Evolutionary conservation across 352 stramenopile genomes (phyloP).

Genomic region (Halophytophthora polymorphica): DNA sequence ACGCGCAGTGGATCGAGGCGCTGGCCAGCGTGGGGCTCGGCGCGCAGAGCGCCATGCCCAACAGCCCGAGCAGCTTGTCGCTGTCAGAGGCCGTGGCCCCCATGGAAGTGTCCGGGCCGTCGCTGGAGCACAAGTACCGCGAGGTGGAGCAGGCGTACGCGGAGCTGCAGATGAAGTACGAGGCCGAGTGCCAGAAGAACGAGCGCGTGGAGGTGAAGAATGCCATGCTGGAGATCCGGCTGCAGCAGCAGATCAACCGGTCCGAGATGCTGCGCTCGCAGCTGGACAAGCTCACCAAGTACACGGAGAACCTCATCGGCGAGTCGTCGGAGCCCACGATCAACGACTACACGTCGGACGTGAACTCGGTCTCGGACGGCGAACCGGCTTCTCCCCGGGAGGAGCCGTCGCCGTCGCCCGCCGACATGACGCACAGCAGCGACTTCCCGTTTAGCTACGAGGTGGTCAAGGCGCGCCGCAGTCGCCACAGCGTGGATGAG

Average conservation of each 20-base stretch:
- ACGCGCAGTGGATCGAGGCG: constrained; percentile 68
- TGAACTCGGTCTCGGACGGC: constrained; percentile 47
- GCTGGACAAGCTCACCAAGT: constrained; percentile 69
- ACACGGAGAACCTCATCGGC: constrained; percentile 61
- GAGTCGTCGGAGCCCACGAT: constrained; percentile 50
- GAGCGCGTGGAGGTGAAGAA: constrained; percentile 60
- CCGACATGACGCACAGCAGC: constrained; percentile 30
- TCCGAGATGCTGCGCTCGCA: constrained; percentile 62
- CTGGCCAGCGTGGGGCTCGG: constrained; percentile 30
- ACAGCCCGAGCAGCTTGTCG: constrained; percentile 18
- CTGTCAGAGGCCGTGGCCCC: constrained; percentile 20
- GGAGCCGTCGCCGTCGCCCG: constrained; percentile 32
- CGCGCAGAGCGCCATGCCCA: constrained; percentile 6
- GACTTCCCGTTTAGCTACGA: constrained; percentile 46
- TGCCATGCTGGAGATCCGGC: constrained; percentile 53
- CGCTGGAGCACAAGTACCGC: constrained; percentile 48
- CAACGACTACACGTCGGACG: constrained; percentile 46
- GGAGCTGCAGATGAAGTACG: constrained; percentile 59
- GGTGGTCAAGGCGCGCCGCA: constrained; percentile 28
- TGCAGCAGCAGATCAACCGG: constrained; percentile 62
- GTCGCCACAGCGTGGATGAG: constrained; percentile 37
- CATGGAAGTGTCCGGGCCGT: constrained; percentile 13
- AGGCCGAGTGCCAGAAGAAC: constrained; percentile 37
- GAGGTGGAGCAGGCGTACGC: constrained; percentile 44
- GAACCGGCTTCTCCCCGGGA: constrained; percentile 32